Evolutionary conservation across 805 yeast species (phyloP).

Genomic region (Yamadazyma takamatsuzukensis): DNA sequence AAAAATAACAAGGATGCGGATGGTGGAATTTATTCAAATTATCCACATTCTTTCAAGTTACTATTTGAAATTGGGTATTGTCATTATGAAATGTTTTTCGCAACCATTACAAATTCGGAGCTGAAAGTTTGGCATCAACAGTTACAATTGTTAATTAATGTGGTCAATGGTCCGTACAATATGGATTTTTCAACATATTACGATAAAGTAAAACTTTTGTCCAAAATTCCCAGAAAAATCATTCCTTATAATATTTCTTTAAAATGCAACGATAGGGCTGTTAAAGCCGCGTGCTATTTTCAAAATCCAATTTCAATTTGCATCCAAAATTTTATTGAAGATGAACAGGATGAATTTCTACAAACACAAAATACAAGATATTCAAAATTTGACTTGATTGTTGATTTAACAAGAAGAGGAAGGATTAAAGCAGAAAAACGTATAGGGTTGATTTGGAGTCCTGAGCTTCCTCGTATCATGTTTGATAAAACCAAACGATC

Average conservation of each 20-base stretch:
- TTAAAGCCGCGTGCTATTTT: slow-evolving; percentile 8
- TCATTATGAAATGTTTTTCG: slow-evolving; percentile 41
- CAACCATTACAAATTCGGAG: slow-evolving; percentile 24
- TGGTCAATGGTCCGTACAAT: slow-evolving; percentile 24
- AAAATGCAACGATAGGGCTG: background rate
- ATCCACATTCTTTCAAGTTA: slow-evolving; percentile 37
- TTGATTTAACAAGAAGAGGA: slow-evolving; percentile 5
- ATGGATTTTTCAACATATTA: slow-evolving; percentile 14
- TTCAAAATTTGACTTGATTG: background rate
- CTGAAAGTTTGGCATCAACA: slow-evolving; percentile 37
- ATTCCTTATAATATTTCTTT: slow-evolving; percentile 17
- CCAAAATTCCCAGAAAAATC: slow-evolving; percentile 13
- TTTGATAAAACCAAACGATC: no score
- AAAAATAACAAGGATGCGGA: slow-evolving; percentile 17
- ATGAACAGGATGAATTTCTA: background rate
- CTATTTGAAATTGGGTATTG: slow-evolving; percentile 41
- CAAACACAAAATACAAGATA: background rate
- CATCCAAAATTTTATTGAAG: slow-evolving; percentile 4
- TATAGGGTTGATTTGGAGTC: slow-evolving; percentile 10
- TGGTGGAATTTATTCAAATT: slow-evolving; percentile 29
- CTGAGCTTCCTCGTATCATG: slow-evolving; percentile 8
- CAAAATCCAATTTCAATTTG: slow-evolving; percentile 5
- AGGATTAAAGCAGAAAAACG: slow-evolving; percentile 10
- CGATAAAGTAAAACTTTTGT: slow-evolving; percentile 6
- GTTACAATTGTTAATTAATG: slow-evolving; percentile 17